phyloP scores from a whole-genome alignment of 129 eudicot species.

The sunflower (Helianthus annuus) region HanXRQr2.0-SUNRISE NC_035433.2:72519937-72520436 shows the following conservation, averaged over 20 bases:
- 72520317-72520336: conserved; percentile 9
- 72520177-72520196: conserved; percentile 59
- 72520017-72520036: neutral
- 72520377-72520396: conserved; percentile 80
- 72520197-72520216: conserved; percentile 57
- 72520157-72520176: conserved; percentile 67
- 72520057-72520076: neutral
- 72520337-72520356: neutral
- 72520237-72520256: conserved; percentile 83
- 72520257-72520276: conserved; percentile 49
- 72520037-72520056: neutral
- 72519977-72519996: conserved; percentile 72
- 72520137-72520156: conserved; percentile 49
- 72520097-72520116: conserved; percentile 52
- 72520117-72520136: conserved; percentile 53
- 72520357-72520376: conserved; percentile 54
- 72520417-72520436: conserved; percentile 53
- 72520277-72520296: neutral
- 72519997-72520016: conserved; percentile 32
- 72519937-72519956: conserved; percentile 75
- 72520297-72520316: neutral
- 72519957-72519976: conserved; percentile 75
- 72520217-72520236: conserved; percentile 72
- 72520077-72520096: conserved; percentile 69
- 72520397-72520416: conserved; percentile 74